Conservation (phyloP, 768 basidiomycete genomes). For the Cubamyces lactineus region DNA sequence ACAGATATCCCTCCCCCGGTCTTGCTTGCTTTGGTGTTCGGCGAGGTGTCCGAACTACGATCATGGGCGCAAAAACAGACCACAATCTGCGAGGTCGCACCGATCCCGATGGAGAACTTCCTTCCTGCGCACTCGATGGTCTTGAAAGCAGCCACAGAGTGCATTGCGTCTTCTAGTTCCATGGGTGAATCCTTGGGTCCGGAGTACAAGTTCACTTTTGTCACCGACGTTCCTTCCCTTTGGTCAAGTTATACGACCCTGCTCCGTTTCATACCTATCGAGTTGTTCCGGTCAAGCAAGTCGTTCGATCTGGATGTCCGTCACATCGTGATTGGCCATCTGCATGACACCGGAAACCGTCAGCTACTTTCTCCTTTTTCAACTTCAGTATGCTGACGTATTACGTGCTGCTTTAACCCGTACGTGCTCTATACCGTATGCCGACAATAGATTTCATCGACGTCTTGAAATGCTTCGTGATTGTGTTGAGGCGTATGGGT, state of each 20-base stretch:
- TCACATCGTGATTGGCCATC: conserved; percentile 60
- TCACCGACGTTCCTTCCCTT: conserved; percentile 46
- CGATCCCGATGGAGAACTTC: conserved; percentile 55
- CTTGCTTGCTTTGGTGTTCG: conserved; percentile 59
- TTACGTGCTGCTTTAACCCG: not conserved
- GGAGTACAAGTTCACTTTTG: conserved; percentile 32
- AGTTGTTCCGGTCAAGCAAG: conserved; percentile 40
- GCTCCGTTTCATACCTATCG: conserved; percentile 58
- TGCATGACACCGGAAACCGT: conserved; percentile 64
- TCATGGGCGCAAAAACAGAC: conserved; percentile 61
- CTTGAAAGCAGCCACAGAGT: conserved; percentile 44
- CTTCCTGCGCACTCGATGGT: conserved; percentile 49
- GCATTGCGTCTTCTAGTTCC: conserved; percentile 9
- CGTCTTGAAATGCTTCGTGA: conserved; percentile 59
- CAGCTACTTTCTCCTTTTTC: conserved; percentile 34
- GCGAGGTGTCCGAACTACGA: conserved; percentile 51
- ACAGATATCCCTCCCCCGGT: conserved; percentile 60
- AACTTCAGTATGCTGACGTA: conserved; percentile 2
- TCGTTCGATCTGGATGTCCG: conserved; percentile 48
- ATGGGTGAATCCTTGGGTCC: conserved; percentile 8
- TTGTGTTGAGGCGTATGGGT: conserved; percentile 61
- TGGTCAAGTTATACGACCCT: conserved; percentile 54
- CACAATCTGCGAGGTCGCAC: conserved; percentile 38
- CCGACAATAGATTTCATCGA: conserved; percentile 55
- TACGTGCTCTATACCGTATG: conserved; percentile 8